These are phyloP conservation scores for Auriculariales sp. DNA, from an alignment of 768 basidiomycete species.

Conservation along the genomic window DNA sequence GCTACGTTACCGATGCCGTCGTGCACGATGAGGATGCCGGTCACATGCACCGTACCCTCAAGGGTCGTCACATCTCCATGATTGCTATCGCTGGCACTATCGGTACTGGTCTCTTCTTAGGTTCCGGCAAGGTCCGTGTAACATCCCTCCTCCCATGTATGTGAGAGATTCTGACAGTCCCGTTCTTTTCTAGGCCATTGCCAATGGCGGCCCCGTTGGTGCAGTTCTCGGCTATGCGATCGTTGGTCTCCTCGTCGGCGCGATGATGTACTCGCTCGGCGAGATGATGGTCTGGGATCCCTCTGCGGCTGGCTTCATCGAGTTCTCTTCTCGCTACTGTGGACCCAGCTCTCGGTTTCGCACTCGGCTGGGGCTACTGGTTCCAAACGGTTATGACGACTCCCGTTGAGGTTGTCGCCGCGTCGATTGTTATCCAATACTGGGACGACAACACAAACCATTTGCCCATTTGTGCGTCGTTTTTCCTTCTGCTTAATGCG, in stretches of 20 bases:
- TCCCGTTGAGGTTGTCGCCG: slow-evolving; percentile 35
- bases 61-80: neutral
- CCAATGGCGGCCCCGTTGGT: neutral
- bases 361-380: slow-evolving; percentile 14
- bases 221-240: neutral
- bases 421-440: slow-evolving; percentile 35
- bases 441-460: slow-evolving; percentile 41
- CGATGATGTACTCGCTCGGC: slow-evolving; percentile 9
- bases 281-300: slow-evolving; percentile 9
- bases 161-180: no score
- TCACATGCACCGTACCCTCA: neutral
- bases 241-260: neutral
- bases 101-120: neutral
- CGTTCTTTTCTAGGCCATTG: no score
- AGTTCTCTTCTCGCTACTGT: slow-evolving; percentile 17
- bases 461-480: no score
- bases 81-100: neutral
- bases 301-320: slow-evolving; percentile 22
- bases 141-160: no score
- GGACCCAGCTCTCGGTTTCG: slow-evolving; percentile 17
- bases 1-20: no score
- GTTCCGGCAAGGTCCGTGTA: neutral
- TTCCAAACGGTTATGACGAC: slow-evolving; percentile 16
- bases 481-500: no score
- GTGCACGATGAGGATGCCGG: no score